phyloP scores from a whole-genome alignment of 1,139 yeast genomes.

The Yarrowia galli region DNA sequence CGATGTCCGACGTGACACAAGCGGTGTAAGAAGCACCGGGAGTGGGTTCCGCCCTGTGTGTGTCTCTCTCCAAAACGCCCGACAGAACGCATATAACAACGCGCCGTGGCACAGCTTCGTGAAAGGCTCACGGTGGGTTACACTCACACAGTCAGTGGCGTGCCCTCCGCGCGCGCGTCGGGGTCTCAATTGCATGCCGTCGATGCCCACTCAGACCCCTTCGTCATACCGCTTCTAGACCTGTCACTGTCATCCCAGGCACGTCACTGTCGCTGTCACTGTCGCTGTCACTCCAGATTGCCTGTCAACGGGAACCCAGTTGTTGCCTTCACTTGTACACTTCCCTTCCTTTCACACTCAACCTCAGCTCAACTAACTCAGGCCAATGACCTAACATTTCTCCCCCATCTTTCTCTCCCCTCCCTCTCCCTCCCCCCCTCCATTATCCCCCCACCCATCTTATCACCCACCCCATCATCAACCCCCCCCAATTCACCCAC shows the following conservation, averaged over 20 bases:
- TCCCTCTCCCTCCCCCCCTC: neutral
- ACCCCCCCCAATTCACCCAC: neutral
- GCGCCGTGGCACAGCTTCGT: no score
- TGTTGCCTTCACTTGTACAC: no score
- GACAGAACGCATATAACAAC: no score
- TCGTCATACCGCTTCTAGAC: slow-evolving; percentile 23
- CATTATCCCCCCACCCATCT: neutral
- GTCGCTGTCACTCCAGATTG: slow-evolving; percentile 4
- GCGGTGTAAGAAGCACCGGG: no score
- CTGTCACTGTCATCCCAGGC: slow-evolving; percentile 26
- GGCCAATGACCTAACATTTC: slow-evolving; percentile 32
- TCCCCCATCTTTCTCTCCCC: neutral
- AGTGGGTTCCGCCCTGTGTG: no score
- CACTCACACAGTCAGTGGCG: neutral
- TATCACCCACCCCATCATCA: neutral
- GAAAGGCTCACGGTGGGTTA: no score
- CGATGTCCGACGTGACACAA: neutral
- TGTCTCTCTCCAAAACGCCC: no score
- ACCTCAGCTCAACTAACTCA: slow-evolving; percentile 1
- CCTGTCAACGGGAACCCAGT: no score
- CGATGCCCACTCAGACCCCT: slow-evolving; percentile 1
- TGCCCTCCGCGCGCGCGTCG: neutral
- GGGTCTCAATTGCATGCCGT: neutral
- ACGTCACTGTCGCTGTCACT: slow-evolving; percentile 20
- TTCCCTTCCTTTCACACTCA: neutral